These are phyloP conservation scores for Chrysosporium keratinophilum DNA, from an alignment of 2,329 filamentous ascomycete genomes.

Conservation along the genomic window DNA sequence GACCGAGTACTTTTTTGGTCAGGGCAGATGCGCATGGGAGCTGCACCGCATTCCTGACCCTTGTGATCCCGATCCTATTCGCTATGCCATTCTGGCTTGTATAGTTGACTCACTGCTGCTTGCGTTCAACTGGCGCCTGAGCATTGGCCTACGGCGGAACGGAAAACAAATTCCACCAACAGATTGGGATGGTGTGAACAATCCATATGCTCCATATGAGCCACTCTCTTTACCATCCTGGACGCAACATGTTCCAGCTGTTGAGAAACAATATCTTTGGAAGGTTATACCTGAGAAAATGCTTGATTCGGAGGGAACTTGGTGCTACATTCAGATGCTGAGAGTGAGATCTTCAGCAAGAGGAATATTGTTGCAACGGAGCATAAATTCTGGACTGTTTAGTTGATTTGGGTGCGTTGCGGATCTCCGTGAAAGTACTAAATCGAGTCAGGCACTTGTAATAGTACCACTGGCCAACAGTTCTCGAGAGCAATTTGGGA, in stretches of 20 bases:
- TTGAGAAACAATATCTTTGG: constrained; percentile 14
- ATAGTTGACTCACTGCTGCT: constrained; percentile 19
- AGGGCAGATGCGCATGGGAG: constrained; percentile 17
- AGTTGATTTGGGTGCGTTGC: background rate
- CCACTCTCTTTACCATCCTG: constrained; percentile 15
- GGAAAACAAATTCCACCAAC: constrained; percentile 14
- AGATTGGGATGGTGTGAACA: constrained; percentile 8
- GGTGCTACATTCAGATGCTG: constrained; percentile 3
- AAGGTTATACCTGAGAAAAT: constrained; percentile 19
- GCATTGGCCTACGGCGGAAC: constrained; percentile 18
- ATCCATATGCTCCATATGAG: constrained; percentile 14
- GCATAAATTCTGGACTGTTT: constrained; percentile 13
- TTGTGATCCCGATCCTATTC: constrained; percentile 20
- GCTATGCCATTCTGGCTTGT: constrained; percentile 23
- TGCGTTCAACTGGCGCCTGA: constrained; percentile 22
- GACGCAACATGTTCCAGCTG: constrained; percentile 16
- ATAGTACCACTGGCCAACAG: no score
- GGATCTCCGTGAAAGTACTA: no score
- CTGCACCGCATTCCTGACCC: constrained; percentile 22
- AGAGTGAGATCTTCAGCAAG: constrained; percentile 10
- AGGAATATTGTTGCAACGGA: constrained; percentile 14
- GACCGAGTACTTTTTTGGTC: constrained; percentile 22
- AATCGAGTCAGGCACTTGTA: no score
- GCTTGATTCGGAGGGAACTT: constrained; percentile 22
- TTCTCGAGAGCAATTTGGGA: no score